Percentiles rank a stretch among this genome's conserved stretches.
Evolutionary conservation across 2,329 filamentous ascomycete species (phyloP).

Genomic region (Nectriaceae sp.): DNA sequence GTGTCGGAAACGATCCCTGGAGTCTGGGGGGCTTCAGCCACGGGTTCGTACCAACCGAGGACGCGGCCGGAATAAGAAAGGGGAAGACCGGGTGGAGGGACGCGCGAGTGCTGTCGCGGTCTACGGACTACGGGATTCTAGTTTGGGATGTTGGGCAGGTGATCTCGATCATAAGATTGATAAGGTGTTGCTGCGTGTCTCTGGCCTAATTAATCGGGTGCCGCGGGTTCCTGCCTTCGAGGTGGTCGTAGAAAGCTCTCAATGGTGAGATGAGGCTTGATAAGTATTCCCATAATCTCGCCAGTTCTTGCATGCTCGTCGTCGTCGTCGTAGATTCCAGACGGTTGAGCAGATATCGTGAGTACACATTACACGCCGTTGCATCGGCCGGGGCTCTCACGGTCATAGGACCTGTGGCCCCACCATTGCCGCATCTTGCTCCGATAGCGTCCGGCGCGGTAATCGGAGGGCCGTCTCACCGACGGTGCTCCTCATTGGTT

Average conservation of each 20-base stretch:
- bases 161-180: slow-evolving; percentile 31
- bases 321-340: too few relatives aligned
- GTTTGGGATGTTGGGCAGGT: slow-evolving; percentile 1
- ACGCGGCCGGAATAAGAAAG: background rate
- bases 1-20: too few relatives aligned
- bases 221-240: background rate
- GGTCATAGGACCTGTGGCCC: slow-evolving; percentile 21
- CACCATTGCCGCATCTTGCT: slow-evolving; percentile 27
- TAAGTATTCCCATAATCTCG: background rate
- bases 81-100: background rate
- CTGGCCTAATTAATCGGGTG: background rate
- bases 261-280: background rate
- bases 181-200: slow-evolving; percentile 11
- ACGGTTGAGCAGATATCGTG: background rate
- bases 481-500: slow-evolving; percentile 13
- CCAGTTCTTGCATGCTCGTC: background rate
- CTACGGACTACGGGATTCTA: background rate
- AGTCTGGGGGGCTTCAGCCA: background rate
- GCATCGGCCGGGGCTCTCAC: slow-evolving; percentile 19
- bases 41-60: background rate
- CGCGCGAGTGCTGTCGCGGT: background rate
- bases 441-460: slow-evolving; percentile 18
- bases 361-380: slow-evolving; percentile 1
- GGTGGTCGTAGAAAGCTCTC: background rate
- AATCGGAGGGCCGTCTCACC: slow-evolving; percentile 14